A percentile compares a stretch with the other conserved stretches of the same genome.
These are phyloP conservation scores for Salix brachista DNA, from an alignment of 345 rosid genomes.

Conservation along the genomic window DNA sequence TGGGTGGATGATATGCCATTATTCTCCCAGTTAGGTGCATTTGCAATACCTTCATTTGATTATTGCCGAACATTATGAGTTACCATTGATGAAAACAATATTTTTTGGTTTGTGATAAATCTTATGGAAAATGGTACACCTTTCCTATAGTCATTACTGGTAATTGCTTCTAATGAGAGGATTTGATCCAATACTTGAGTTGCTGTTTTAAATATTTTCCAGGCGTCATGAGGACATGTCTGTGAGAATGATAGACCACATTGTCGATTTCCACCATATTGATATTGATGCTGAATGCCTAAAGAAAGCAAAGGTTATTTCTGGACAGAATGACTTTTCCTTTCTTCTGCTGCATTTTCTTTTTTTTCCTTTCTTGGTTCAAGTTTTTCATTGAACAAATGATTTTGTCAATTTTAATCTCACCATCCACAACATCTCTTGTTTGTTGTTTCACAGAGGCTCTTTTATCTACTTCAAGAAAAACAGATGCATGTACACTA, in stretches of 20 bases:
- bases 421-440: background rate
- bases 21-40: too few species aligned
- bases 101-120: background rate
- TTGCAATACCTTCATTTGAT: too few species aligned
- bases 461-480: background rate
- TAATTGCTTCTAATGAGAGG: background rate
- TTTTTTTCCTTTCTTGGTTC: background rate
- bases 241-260: conserved; percentile 23
- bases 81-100: background rate
- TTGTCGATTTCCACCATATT: conserved; percentile 22
- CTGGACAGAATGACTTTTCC: background rate
- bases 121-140: background rate
- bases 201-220: background rate
- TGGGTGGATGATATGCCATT: too few species aligned
- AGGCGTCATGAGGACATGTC: conserved; percentile 37
- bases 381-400: background rate
- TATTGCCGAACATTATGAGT: background rate
- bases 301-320: conserved; percentile 23
- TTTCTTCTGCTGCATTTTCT: background rate
- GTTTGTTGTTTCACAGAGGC: background rate
- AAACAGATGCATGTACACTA: background rate
- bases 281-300: conserved; percentile 27
- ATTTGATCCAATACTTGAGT: background rate
- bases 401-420: background rate
- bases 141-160: background rate